Conservation (phyloP, 768 basidiomycete species). For the Trichaptum fuscoviolaceum region DNA sequence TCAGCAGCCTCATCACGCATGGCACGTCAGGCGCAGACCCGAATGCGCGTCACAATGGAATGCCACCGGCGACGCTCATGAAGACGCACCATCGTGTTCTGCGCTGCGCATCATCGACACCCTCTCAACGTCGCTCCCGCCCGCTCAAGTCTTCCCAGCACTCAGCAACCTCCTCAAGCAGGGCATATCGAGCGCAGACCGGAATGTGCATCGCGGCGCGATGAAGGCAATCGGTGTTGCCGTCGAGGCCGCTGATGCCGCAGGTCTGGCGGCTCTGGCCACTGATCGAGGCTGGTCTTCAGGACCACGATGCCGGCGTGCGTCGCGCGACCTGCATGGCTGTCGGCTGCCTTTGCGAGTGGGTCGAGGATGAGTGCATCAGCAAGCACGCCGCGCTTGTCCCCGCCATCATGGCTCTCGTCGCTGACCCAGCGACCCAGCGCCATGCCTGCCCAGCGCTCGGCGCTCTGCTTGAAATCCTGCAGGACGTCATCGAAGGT, state of each 20-base stretch:
- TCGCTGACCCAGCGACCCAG: constrained; percentile 83
- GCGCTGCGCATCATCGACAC: constrained; percentile 93
- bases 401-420: constrained; percentile 89
- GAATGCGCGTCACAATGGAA: constrained; percentile 84
- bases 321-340: constrained; percentile 95
- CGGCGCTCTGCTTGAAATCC: constrained; percentile 92
- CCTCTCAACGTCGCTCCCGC: constrained; percentile 87
- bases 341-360: constrained; percentile 94
- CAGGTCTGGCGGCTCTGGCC: constrained; percentile 99
- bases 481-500: constrained; percentile 83
- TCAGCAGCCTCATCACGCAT: too few relatives aligned
- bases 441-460: constrained; percentile 94
- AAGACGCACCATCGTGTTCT: constrained; percentile 90
- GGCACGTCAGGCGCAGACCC: too few relatives aligned
- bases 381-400: constrained; percentile 78
- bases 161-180: constrained; percentile 77
- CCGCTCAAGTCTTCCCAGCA: constrained; percentile 92
- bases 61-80: constrained; percentile 84
- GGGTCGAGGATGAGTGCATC: constrained; percentile 91
- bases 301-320: constrained; percentile 78
- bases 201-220: constrained; percentile 79
- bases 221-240: constrained; percentile 93
- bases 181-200: constrained; percentile 79
- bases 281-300: constrained; percentile 82
- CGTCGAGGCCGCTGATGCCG: constrained; percentile 89